Evolutionary conservation across 2,329 filamentous ascomycete genomes (phyloP), one percentile per base, ranked within the genome.

Genomic region (Aspergillus nomiae): DNA sequence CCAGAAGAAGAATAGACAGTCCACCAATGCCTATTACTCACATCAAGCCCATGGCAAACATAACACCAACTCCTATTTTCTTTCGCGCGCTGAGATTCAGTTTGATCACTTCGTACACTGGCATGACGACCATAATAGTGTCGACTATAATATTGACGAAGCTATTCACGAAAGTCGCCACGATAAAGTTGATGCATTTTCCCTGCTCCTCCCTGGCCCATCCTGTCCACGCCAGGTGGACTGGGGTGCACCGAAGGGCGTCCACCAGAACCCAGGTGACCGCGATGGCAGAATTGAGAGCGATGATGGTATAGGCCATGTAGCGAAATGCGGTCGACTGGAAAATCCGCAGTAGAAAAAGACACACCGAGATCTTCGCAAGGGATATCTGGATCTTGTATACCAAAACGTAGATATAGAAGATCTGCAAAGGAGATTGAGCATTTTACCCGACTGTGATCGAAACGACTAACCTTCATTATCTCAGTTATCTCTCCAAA

Each of bases 261-360:
- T 71, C 69, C 11, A 63, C 58, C 8, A 70, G 48, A 3, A 69
- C 60, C 59, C 67, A 71, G 24, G 64, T 65, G 7, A 70, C 46
- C 12, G 59, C 68, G 32, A 71, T 70, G 16, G 69, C 63, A 12
- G 56, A 21, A 41, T 70, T 71, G 16, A 71, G 26, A 3, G 19
- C 67, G 28, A 71, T 70, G 21, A 71, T 66, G 4, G 34, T 59
- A 51, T 69, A 70, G 2, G 63, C 65, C 10, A 56, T 62, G 4
- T 60, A 62, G 41, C 69, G 67, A 60, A 71, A 70, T 2, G 59
- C 12, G 19, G 48, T 38, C 0, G 67, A 63, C 28, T 66, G 62
- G 59, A 71, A 71, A 46, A 71, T 71, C 24, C 69, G 67, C 10
- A 70, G 61, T 3, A 71, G 58, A 58, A 71, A 71, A 3, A 71